Percentiles rank a stretch among this genome's conserved stretches.
These are phyloP conservation scores for Apiotrichum veenhuisii DNA, from an alignment of 1,284 basidiomycete genomes.

Conservation along the genomic window DNA sequence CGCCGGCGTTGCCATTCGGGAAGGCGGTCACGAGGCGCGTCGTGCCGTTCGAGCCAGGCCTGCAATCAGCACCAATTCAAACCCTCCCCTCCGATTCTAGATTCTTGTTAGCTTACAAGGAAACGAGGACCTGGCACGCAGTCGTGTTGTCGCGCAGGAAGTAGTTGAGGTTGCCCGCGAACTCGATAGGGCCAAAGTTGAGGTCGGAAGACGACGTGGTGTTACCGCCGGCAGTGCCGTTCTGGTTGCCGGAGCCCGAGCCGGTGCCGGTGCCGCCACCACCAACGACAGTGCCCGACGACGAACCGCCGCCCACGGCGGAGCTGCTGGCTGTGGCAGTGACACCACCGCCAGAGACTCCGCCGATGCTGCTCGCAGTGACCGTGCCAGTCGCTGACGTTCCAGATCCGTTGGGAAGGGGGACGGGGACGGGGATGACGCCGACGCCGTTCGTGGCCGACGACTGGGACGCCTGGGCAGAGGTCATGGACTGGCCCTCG, in stretches of 20 bases:
- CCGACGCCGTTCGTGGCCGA: not conserved
- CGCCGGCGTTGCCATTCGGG: constrained; percentile 52
- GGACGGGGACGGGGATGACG: not conserved
- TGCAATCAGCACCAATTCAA: constrained; percentile 26
- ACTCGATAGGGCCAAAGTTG: constrained; percentile 32
- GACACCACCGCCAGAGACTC: not conserved
- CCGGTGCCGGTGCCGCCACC: constrained; percentile 34
- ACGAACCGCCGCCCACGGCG: not conserved
- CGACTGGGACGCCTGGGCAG: not conserved
- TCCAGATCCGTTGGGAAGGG: too few relatives aligned
- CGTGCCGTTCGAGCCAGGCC: constrained; percentile 33
- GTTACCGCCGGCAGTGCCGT: constrained; percentile 13
- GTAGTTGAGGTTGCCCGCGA: constrained; percentile 52
- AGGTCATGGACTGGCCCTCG: too few relatives aligned
- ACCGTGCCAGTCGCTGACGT: too few relatives aligned
- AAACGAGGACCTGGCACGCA: constrained; percentile 49
- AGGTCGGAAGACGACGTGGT: constrained; percentile 7
- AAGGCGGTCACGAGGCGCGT: constrained; percentile 52
- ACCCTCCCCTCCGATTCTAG: not conserved
- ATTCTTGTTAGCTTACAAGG: constrained; percentile 22
- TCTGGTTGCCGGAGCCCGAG: constrained; percentile 12
- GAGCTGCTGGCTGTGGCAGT: not conserved
- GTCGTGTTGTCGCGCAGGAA: constrained; percentile 51
- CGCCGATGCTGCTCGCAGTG: too few relatives aligned
- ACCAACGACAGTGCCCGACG: constrained; percentile 25